phyloP scores from a whole-genome alignment of 2,329 filamentous ascomycete species.

The Penicillium psychrosexuale region DNA sequence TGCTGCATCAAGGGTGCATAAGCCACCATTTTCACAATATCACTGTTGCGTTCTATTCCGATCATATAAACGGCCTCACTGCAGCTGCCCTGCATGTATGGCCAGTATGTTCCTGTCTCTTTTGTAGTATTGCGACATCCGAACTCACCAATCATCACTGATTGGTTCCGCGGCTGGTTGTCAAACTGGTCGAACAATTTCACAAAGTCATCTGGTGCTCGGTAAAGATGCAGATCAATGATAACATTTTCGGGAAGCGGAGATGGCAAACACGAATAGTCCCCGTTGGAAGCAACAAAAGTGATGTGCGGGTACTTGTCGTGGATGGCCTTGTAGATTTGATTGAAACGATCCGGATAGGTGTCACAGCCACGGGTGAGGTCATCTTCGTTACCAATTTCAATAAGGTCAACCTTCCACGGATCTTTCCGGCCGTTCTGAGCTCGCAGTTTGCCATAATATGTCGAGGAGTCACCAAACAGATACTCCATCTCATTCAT shows the following conservation, averaged over 20 bases:
- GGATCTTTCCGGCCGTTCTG: slow-evolving; percentile 59
- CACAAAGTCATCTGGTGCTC: slow-evolving; percentile 51
- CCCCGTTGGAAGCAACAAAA: slow-evolving; percentile 50
- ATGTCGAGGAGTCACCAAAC: slow-evolving; percentile 51
- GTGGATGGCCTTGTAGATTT: slow-evolving; percentile 59
- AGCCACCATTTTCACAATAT: slow-evolving; percentile 36
- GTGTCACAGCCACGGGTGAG: slow-evolving; percentile 51
- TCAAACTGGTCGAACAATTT: slow-evolving; percentile 55
- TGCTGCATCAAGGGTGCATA: slow-evolving; percentile 40
- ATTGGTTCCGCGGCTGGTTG: slow-evolving; percentile 43
- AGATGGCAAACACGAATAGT: slow-evolving; percentile 27
- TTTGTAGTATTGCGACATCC: slow-evolving; percentile 25
- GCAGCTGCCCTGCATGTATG: slow-evolving; percentile 50
- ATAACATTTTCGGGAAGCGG: slow-evolving; percentile 38
- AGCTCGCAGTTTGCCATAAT: slow-evolving; percentile 57
- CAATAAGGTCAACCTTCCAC: slow-evolving; percentile 58
- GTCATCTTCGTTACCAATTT: slow-evolving; percentile 67
- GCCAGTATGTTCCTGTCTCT: slow-evolving; percentile 22
- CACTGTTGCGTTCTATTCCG: slow-evolving; percentile 44
- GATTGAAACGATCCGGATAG: slow-evolving; percentile 56
- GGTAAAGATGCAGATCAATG: slow-evolving; percentile 54
- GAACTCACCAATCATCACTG: slow-evolving; percentile 33
- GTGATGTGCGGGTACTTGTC: slow-evolving; percentile 55
- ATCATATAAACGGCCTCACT: slow-evolving; percentile 64
- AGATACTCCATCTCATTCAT: slow-evolving; percentile 64